phyloP scores from a whole-genome alignment of 192 early-diverging fungal species.

The Linnemannia zychae region DNA sequence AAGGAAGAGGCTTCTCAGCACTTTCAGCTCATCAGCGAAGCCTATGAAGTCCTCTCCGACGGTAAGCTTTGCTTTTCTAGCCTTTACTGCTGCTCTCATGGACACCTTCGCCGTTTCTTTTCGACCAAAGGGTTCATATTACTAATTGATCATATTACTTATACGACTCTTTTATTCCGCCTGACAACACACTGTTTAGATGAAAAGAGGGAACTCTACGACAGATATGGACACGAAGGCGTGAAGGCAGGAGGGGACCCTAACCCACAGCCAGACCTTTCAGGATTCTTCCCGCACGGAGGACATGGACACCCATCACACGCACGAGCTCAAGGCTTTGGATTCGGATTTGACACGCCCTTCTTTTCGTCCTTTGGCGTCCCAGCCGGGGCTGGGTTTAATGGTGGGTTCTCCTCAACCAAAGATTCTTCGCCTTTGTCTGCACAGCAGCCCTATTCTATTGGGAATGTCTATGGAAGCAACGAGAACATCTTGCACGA shows the following conservation, averaged over 20 bases:
- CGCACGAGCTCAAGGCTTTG: conserved; percentile 14
- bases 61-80: conserved; percentile 6
- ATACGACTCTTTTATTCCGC: background rate
- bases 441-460: background rate
- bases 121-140: no score
- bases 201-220: conserved; percentile 84
- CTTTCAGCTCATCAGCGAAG: conserved; percentile 55
- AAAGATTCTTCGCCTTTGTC: background rate
- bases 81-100: background rate
- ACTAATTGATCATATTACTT: background rate
- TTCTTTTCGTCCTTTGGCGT: conserved; percentile 40
- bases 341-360: conserved; percentile 29
- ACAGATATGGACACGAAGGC: conserved; percentile 89
- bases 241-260: conserved; percentile 65
- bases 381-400: conserved; percentile 23
- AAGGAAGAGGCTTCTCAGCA: conserved; percentile 62
- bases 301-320: background rate
- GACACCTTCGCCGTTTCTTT: background rate
- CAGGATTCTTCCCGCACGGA: background rate
- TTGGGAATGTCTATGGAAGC: background rate
- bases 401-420: conserved; percentile 25
- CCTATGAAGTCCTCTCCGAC: conserved; percentile 49
- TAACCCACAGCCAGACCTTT: conserved; percentile 21
- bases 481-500: conserved; percentile 13
- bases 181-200: conserved; percentile 17